These are phyloP conservation scores for Blastomyces emzantsi DNA, from an alignment of 2,329 filamentous ascomycete species.

Conservation along the genomic window DNA sequence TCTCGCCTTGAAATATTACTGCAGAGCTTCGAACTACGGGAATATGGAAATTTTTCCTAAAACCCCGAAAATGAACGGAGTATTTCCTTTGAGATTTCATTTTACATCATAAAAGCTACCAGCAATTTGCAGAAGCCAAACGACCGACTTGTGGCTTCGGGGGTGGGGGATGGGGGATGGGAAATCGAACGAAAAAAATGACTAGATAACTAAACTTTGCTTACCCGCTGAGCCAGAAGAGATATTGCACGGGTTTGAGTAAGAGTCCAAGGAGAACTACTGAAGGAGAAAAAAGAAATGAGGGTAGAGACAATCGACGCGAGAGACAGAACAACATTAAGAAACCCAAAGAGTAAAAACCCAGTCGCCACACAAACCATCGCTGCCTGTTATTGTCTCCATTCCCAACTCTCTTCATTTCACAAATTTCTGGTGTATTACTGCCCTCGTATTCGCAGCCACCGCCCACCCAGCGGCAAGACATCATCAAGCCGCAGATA, in stretches of 20 bases:
- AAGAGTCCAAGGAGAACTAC: not conserved
- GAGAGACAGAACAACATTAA: not conserved
- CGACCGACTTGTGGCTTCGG: not conserved
- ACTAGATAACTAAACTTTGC: not conserved
- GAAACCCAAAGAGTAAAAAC: not conserved
- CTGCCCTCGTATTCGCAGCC: not conserved
- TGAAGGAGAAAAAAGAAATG: not conserved
- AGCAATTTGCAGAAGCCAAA: not conserved
- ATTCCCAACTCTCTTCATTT: not conserved
- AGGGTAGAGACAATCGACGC: not conserved
- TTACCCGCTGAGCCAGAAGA: not conserved
- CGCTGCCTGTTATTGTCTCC: not conserved
- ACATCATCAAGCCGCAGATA: not conserved
- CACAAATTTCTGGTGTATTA: not conserved
- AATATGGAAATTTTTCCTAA: not conserved
- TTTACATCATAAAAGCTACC: not conserved
- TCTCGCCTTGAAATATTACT: too few species aligned
- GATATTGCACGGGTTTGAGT: not conserved
- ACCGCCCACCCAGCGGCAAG: not conserved
- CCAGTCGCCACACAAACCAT: not conserved
- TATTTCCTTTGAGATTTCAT: not conserved
- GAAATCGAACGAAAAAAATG: not conserved
- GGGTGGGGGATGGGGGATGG: not conserved
- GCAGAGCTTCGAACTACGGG: not conserved
- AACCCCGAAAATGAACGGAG: not conserved